Evolutionary conservation across 106 monocot species (phyloP), one percentile per base, ranked within the genome.

Genomic region (Vanilla planifolia): DNA sequence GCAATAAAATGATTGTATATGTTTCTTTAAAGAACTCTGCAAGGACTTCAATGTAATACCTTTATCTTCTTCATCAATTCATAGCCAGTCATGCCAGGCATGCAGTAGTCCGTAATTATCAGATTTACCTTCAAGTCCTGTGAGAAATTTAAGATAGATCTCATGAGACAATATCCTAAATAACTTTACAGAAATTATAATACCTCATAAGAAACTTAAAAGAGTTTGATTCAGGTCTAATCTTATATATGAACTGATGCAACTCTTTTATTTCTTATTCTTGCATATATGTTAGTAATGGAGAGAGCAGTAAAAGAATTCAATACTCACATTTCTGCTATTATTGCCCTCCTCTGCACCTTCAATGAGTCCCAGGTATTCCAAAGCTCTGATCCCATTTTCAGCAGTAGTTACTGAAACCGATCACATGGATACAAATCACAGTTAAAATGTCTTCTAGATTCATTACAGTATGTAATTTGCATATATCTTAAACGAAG

Each of bases 11-110:
- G n/a, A 40, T 40, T 40, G 39, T 40, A 0, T 40, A 40, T 40
- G 6, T 40, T 40, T 40, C 10, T 40, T 8, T 40, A 40, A 40
- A 40, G 39, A 13, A 40, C 39, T 8, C 39, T 40, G 13, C 39
- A 40, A 40, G 13, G 0, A 40, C 13, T 40, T 40, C 5, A 43
- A 65, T 53, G 17, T 32, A 11, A 59, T 65, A 73, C 73, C 66
- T 73, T 66, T 16, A 73, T 56, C 60, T 48, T 73, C 37, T 66
- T 66, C 48, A 66, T 30, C 3, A 73, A 60, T 27, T 73, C 73
- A 60, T 73, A 73, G n/a, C 73, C 73, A 41, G 73, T 73, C 65
- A 66, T 73, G 26, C 66, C 66, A 16, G 66, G 73, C 73, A 73
- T 73, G 66, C 73, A 51, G 51, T 73, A 73, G 47, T 73, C 73